Evolutionary conservation across 2,329 filamentous ascomycete species (phyloP), one percentile per base, ranked within the genome.

Genomic region (Venturia carpophila): DNA sequence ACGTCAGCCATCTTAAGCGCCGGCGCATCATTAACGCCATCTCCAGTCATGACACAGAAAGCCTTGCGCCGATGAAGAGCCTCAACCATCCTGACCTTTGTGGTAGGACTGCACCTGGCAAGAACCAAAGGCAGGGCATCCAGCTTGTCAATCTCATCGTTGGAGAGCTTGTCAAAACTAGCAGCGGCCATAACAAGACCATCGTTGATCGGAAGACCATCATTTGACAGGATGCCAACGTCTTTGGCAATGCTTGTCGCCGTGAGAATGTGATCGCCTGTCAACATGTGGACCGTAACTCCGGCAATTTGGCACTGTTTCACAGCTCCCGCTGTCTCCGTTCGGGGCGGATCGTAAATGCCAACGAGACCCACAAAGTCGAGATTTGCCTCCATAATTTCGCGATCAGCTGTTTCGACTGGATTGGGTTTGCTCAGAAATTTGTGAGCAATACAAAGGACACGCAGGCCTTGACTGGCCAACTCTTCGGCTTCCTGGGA

Each of bases 261-360:
- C 7, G 79, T 80, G 64, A 76, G 77, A 37, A 76, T 74, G 66
- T 80, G 78, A 47, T 80, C 79, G 55, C 79, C 79, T 47, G 79
- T 80, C 37, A 80, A 73, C 79, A 80, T 80, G 68, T 80, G 78
- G 1, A 80, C 78, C 0, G 75, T 77, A 58, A 80, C 79, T n/a
- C 78, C 78, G 52, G 78, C 78, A 49, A 74, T 71, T 66, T 79
- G 77, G 43, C 78, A 80, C 65, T 77, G 74, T 34, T 73, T 73
- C 60, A 80, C 79, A 19, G 78, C 77, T 43, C 73, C 82, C 27
- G 87, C 89, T 0, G 91, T 92, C 76, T 95, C 91, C 1, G 86
- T 84, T 1, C 91, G 89, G 65, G 91, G 91, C 3, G 91, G 91
- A 69, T 96, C 91, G 72, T 94, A 93, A 68, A 96, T 88, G 65